These are phyloP conservation scores for Globisporangium uncinulatum DNA, from an alignment of 352 stramenopile species.

Conservation along the genomic window DNA sequence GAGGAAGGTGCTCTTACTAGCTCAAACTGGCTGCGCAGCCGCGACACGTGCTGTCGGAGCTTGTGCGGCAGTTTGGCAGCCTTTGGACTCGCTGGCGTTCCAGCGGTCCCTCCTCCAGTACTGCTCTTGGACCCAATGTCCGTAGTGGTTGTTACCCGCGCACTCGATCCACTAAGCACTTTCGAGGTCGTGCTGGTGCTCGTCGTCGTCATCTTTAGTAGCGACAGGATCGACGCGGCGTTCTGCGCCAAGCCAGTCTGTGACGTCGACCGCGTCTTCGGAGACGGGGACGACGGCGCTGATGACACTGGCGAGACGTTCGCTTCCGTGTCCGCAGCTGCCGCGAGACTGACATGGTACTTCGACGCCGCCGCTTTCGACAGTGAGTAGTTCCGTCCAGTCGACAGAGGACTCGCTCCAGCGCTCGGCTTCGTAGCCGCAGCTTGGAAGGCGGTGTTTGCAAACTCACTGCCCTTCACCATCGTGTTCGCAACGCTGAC, in stretches of 20 bases:
- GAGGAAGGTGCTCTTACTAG: constrained; percentile 4
- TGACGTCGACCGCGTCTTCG: constrained; percentile 7
- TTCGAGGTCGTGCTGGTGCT: constrained; percentile 10
- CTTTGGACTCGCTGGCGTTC: background rate
- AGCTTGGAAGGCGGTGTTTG: constrained; percentile 1
- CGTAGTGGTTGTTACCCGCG: background rate
- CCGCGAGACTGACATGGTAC: constrained; percentile 1
- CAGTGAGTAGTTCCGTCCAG: background rate
- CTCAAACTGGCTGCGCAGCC: constrained; percentile 39
- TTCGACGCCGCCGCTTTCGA: background rate
- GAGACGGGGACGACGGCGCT: background rate
- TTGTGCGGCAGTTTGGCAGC: constrained; percentile 42
- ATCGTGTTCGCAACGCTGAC: background rate
- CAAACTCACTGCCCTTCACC: constrained; percentile 10
- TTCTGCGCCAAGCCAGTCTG: constrained; percentile 13
- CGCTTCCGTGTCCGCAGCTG: background rate
- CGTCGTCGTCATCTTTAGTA: constrained; percentile 14
- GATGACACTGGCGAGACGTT: background rate
- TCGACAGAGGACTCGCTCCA: background rate
- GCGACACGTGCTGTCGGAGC: constrained; percentile 41
- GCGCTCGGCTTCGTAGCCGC: background rate
- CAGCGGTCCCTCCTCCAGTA: background rate
- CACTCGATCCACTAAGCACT: background rate
- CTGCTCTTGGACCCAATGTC: constrained; percentile 1
- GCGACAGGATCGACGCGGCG: constrained; percentile 13